Evolutionary conservation across 306 rosid genomes (phyloP), one percentile per base, ranked within the genome.

Genomic region (Sicyos baderoa): DNA sequence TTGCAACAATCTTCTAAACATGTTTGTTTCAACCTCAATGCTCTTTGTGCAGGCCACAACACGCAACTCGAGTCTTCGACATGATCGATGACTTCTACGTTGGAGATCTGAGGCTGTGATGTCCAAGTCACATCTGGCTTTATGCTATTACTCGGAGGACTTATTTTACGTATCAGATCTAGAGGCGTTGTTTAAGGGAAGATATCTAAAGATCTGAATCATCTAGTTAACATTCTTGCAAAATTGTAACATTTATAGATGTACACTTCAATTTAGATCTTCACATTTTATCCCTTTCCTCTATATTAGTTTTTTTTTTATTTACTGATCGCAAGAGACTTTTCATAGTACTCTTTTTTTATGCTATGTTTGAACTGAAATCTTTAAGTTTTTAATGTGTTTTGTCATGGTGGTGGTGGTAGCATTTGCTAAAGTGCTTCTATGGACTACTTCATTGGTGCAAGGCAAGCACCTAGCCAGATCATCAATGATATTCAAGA

Each of bases 31-130:
- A 32, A 48, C 12, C 25, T 73, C 75, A 64, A 53, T 71, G 71
- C 40, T 58, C 45, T 60, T 17, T 82, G 11, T 79, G 79, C 84
- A 89, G 97, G 75, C 97, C 97, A 29, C 97, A 91, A 68, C 97
- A 91, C 29, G 96, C 92, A 50, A 89, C 92, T 76, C 89, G 95
- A 76, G 96, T 87, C 55, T 92, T 83, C 57, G 97, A 92, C 82
- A 87, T 89, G 92, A 88, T 91, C 62, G 88, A 89, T 1, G 97
- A 89, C 76, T 92, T 92, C 71, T 83, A 78, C 68, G 57, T 89
- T 62, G 97, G 97, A 54, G 86, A 91, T 75, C 76, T 91, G 81
- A 71, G 78, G 78, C 53, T 29, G 27, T 58, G 78, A 61, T 18
- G 8, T 49, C 44, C 42, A 22, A 48, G 23, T 9, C 9, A 49